Base-by-base conservation (phyloP, 225 moss, liverwort and hornwort species). In the Ulota crispa region DNA sequence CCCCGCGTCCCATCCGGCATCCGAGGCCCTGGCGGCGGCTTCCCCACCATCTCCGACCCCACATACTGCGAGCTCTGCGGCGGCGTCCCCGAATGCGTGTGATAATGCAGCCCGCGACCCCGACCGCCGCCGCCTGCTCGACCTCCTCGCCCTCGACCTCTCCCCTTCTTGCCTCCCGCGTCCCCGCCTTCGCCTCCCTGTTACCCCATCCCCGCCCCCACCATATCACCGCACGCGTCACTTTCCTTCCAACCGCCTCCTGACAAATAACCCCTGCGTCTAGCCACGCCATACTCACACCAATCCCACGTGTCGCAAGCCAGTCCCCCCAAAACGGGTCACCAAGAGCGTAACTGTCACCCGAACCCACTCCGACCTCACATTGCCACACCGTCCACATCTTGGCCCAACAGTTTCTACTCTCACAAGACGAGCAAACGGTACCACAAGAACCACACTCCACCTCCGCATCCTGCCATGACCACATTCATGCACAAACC, bases 1-100 rank as follows among this genome's bases (percentile, higher is more conserved):
- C 99, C 99, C 59, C 99, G 88, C 2, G 99, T 96, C 52, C 99
- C 99, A 87, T 99, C 99, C 57, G 99, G 99, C 99, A 99, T 99
- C 54, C 99, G 94, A 21, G 99, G 99, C 64, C 99, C 96, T 36
- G 99, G 99, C 50, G 99, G 99, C 15, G 94, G 96, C 88, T 94
- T 92, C 20, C 88, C 91, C 71, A 95, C 69, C 36, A 88, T 78
- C 54, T 96, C 99, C 83, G 86, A 89, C 21, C 74, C 27, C 28
- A 81, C 64, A 68, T 87, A 83, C 56, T 71, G 80, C 47, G 89
- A 87, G 64, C 74, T 85, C 89, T 93, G 95, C 71, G 99, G 99
- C 19, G 96, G 91, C 12, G 96, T 94, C 65, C 99, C 98, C 67
- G 86, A 83, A 78, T 93, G 96, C 18, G 94, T 89, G 74, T 86